These are phyloP conservation scores for Cinnamomum chago DNA, from an alignment of 164 flowering plant species.

Conservation along the genomic window DNA sequence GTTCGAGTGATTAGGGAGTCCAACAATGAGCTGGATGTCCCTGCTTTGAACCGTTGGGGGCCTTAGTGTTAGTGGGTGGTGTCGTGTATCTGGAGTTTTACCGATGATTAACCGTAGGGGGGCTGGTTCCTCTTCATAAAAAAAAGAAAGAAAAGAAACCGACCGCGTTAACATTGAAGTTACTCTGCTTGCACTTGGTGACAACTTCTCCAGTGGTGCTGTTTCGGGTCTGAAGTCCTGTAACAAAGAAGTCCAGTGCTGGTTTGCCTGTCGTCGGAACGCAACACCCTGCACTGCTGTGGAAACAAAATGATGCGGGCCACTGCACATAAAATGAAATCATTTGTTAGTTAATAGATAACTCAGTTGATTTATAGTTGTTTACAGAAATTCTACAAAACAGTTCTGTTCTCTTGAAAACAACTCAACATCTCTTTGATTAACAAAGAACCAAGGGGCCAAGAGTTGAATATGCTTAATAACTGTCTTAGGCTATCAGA, in stretches of 20 bases:
- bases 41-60: too few relatives aligned
- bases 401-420: background rate
- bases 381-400: background rate
- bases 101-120: too few relatives aligned
- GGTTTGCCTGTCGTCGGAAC: slow-evolving; percentile 10
- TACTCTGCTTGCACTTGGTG: slow-evolving; percentile 1
- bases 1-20: too few relatives aligned
- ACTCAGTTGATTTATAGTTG: background rate
- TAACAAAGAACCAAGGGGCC: too few relatives aligned
- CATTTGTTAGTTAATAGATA: too few relatives aligned
- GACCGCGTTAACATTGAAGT: slow-evolving; percentile 8
- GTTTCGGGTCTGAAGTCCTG: slow-evolving; percentile 2
- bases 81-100: too few relatives aligned
- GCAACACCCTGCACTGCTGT: slow-evolving; percentile 11
- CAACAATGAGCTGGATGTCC: too few relatives aligned
- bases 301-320: slow-evolving; percentile 15
- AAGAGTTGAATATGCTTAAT: too few relatives aligned
- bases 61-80: too few relatives aligned
- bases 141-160: background rate
- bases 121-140: too few relatives aligned
- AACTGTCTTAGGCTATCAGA: too few relatives aligned
- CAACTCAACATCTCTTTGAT: too few relatives aligned
- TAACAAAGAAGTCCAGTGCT: slow-evolving; percentile 10
- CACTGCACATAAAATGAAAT: slow-evolving; percentile 6
- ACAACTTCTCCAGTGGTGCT: slow-evolving; percentile 4